Evolutionary conservation across 2,329 filamentous ascomycete genomes (phyloP), one percentile per base, ranked within the genome.

Genomic region (Fusarium setosum): DNA sequence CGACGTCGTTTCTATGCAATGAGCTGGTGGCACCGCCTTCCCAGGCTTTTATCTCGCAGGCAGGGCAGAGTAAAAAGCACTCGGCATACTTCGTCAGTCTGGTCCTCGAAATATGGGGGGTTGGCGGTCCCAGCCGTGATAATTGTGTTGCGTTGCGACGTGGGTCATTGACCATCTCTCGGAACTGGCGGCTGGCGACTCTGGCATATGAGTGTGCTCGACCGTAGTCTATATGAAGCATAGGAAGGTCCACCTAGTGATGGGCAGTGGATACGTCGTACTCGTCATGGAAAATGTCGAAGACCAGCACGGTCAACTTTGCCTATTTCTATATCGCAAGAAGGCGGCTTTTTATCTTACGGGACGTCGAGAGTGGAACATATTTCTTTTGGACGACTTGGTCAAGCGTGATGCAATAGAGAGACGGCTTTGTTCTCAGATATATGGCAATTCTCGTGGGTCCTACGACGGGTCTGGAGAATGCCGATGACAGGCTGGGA

Each of bases 111-210:
- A 49, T 23, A 49, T 7, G 45, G 45, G 4, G 45, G 45, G 20
- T 35, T 49, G 23, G 45, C 45, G n/a, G 21, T 49, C 45, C 45
- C 45, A 49, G 20, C 31, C 45, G 31, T 49, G 45, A 37, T 11
- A 37, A 37, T 49, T 31, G 31, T 49, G 45, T 37, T 49, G 45
- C 18, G 24, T 11, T n/a, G 45, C 45, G 29, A 49, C 45, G 37
- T 37, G 37, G 7, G 10, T 37, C n/a, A 20, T 49, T 49, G 15
- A 49, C 45, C 15, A 23, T 18, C 20, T 49, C 45, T 37, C 31
- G 45, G 9, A 49, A 13, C n/a, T 37, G n/a, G 5, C 20, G 31
- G 45, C 31, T n/a, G 24, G 17, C 45, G n/a, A 49, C 45, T n/a
- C 23, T 49, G 45, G 37, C 45, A 31, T 8, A 49, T n/a, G 45